Percentiles rank a stretch among this genome's conserved stretches.
phyloP scores from a whole-genome alignment of 2,329 filamentous ascomycete genomes.

The Simplicillium aogashimaense region DNA sequence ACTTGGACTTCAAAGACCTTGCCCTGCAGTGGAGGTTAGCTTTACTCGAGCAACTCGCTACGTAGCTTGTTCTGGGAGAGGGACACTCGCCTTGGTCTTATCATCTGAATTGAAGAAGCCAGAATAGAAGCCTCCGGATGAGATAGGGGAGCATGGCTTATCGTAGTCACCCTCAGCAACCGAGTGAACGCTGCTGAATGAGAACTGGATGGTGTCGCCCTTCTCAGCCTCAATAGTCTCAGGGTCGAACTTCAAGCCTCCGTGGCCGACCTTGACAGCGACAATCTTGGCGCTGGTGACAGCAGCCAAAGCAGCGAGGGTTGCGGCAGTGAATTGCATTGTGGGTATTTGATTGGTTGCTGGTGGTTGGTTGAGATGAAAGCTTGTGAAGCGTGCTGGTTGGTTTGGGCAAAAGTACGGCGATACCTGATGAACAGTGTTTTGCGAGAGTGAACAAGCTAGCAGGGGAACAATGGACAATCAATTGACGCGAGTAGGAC shows the following conservation, averaged over 20 bases:
- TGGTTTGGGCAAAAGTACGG: background rate
- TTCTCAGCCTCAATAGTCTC: slow-evolving; percentile 28
- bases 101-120: background rate
- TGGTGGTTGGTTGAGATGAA: background rate
- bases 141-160: slow-evolving; percentile 33
- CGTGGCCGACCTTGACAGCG: slow-evolving; percentile 32
- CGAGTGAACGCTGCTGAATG: slow-evolving; percentile 40
- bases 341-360: background rate
- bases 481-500: background rate
- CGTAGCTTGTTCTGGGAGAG: background rate
- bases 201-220: slow-evolving; percentile 42
- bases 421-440: background rate
- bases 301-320: slow-evolving; percentile 4
- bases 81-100: slow-evolving; percentile 1
- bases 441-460: background rate
- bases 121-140: slow-evolving; percentile 2
- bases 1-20: slow-evolving; percentile 15
- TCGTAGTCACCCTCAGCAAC: slow-evolving; percentile 38
- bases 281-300: slow-evolving; percentile 15
- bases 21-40: background rate
- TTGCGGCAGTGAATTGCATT: slow-evolving; percentile 4
- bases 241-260: slow-evolving; percentile 32
- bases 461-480: background rate
- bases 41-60: background rate
- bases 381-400: background rate